These are phyloP conservation scores for Dillenia turbinata DNA, from an alignment of 164 flowering plant species.

Conservation along the genomic window DNA sequence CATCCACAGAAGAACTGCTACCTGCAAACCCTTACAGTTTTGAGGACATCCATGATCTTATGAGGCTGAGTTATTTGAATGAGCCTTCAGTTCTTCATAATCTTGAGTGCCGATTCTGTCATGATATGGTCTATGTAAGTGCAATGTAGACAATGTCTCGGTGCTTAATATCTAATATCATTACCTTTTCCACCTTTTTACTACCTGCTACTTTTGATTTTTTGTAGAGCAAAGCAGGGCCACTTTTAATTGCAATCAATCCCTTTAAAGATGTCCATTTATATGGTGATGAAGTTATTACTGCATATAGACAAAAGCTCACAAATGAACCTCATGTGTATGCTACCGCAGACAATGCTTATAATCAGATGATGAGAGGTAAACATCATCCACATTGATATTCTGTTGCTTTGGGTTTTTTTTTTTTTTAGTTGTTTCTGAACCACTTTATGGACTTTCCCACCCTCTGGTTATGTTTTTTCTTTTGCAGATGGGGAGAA, in stretches of 20 bases:
- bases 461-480: slow-evolving; percentile 5
- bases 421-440: neutral
- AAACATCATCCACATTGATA: slow-evolving; percentile 1
- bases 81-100: slow-evolving; percentile 96
- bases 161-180: neutral
- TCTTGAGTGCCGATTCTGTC: slow-evolving; percentile 62
- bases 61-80: slow-evolving; percentile 87
- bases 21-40: slow-evolving; percentile 91
- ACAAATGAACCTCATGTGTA: slow-evolving; percentile 71
- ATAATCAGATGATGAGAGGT: slow-evolving; percentile 85
- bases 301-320: slow-evolving; percentile 51
- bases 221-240: slow-evolving; percentile 91
- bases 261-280: slow-evolving; percentile 68
- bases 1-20: slow-evolving; percentile 47
- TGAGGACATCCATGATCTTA: slow-evolving; percentile 83
- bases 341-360: slow-evolving; percentile 70
- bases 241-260: slow-evolving; percentile 86
- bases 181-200: slow-evolving; percentile 2
- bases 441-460: neutral
- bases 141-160: neutral
- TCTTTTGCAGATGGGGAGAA: slow-evolving; percentile 63
- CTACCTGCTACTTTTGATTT: slow-evolving; percentile 9
- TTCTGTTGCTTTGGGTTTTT: neutral
- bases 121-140: slow-evolving; percentile 71
- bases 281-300: slow-evolving; percentile 52